A percentile compares a stretch with the other conserved stretches of the same genome.
Evolutionary conservation across 2,329 filamentous ascomycete genomes (phyloP).

Genomic region (Chaetomiaceae sp.): DNA sequence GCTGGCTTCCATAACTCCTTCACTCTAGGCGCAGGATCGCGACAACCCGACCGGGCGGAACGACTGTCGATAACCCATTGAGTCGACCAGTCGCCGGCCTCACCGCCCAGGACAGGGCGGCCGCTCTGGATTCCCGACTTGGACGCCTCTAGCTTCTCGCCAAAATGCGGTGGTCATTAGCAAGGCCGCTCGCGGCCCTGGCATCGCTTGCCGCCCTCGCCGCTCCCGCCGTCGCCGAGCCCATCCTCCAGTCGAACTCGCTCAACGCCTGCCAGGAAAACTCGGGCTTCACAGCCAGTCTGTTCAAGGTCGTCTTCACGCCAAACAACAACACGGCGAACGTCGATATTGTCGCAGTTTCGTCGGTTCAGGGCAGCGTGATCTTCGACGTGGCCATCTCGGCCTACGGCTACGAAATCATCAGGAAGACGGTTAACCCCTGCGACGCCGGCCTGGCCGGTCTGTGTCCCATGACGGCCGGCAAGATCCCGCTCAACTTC

Average conservation of each 20-base stretch:
- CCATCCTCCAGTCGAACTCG: constrained; percentile 71
- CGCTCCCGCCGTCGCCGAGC: constrained; percentile 47
- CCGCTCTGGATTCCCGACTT: background rate
- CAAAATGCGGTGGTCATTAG: constrained; percentile 46
- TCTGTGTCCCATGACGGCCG: constrained; percentile 87
- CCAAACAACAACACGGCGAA: constrained; percentile 68
- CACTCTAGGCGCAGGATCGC: background rate
- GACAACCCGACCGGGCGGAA: background rate
- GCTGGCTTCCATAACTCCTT: background rate
- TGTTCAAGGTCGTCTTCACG: constrained; percentile 81
- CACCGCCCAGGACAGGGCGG: background rate
- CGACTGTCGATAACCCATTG: background rate
- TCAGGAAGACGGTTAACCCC: constrained; percentile 67
- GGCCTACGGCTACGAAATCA: constrained; percentile 75
- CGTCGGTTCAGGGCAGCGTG: constrained; percentile 77
- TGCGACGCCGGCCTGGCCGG: constrained; percentile 67
- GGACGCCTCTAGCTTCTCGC: background rate
- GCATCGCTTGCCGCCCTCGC: constrained; percentile 41
- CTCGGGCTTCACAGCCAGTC: constrained; percentile 78
- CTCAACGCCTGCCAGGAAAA: constrained; percentile 80
- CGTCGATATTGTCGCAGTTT: constrained; percentile 75
- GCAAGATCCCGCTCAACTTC: constrained; percentile 72
- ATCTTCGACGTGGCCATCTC: constrained; percentile 70
- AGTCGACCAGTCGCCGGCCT: background rate
- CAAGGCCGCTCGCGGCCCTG: constrained; percentile 43